phyloP scores from a whole-genome alignment of 2,329 filamentous ascomycete species.

The Periconia macrospinosa region DNA sequence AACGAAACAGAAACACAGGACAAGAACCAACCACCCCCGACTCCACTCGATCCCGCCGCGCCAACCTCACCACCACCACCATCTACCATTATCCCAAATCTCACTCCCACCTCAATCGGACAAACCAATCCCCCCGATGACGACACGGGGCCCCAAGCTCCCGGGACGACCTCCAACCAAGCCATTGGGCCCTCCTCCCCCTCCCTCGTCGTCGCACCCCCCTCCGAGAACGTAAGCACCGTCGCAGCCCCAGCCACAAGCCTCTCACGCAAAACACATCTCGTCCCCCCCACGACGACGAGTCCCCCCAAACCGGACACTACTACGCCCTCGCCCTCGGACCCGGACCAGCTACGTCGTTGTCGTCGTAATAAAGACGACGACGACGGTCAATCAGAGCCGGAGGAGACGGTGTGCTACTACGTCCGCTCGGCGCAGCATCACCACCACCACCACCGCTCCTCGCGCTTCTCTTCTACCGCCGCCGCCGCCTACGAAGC shows the following conservation, averaged over 20 bases:
- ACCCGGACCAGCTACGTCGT: no score
- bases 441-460: no score
- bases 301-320: neutral
- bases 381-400: no score
- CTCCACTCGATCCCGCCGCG: no score
- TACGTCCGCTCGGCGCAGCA: slow-evolving; percentile 65
- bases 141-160: slow-evolving; percentile 1
- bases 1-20: no score
- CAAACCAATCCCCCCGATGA: slow-evolving; percentile 2
- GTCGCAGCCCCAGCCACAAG: neutral
- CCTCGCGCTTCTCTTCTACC: slow-evolving; percentile 39
- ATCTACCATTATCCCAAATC: neutral
- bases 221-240: neutral
- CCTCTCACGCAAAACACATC: neutral
- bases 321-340: no score
- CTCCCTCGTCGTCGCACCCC: neutral
- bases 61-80: no score
- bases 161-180: neutral
- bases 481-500: slow-evolving; percentile 30
- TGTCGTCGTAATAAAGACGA: no score
- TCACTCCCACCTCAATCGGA: neutral
- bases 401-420: slow-evolving; percentile 54
- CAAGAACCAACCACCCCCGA: no score
- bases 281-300: neutral
- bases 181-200: neutral